phyloP scores from a whole-genome alignment of 2,329 filamentous ascomycete species.

The Aspergillus candidus region DNA sequence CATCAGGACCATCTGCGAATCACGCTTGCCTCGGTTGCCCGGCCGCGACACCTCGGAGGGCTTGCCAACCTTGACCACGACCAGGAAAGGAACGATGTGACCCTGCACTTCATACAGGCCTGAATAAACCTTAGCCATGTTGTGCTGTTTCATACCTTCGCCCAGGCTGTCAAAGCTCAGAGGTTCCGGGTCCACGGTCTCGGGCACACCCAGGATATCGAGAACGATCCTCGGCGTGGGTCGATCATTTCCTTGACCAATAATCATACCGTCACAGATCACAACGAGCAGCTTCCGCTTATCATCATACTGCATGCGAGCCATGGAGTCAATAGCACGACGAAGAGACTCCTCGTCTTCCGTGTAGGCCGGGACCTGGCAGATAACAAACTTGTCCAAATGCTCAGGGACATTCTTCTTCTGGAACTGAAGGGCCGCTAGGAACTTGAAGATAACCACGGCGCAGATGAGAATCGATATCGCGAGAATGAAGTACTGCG shows the following conservation, averaged over 20 bases:
- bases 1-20: conserved; percentile 98
- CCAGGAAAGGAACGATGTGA: conserved; percentile 95
- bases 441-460: conserved; percentile 92
- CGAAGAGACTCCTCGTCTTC: conserved; percentile 97
- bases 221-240: conserved; percentile 93
- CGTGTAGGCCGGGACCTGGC: conserved; percentile 94
- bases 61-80: conserved; percentile 92
- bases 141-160: conserved; percentile 94
- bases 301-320: conserved; percentile 93
- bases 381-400: conserved; percentile 96
- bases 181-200: conserved; percentile 88
- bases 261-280: conserved; percentile 98
- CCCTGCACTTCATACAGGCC: conserved; percentile 96
- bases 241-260: conserved; percentile 94
- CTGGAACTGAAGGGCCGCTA: conserved; percentile 90
- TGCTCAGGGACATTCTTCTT: conserved; percentile 89
- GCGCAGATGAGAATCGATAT: conserved; percentile 73
- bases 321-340: conserved; percentile 92
- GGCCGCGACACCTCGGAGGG: conserved; percentile 68
- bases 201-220: conserved; percentile 91
- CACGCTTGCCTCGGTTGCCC: conserved; percentile 97
- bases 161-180: conserved; percentile 95
- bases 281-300: conserved; percentile 93
- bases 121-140: conserved; percentile 98
- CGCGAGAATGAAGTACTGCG: conserved; percentile 80